These are phyloP conservation scores for Delonix regia DNA, from an alignment of 306 rosid genomes.

Conservation along the genomic window DNA sequence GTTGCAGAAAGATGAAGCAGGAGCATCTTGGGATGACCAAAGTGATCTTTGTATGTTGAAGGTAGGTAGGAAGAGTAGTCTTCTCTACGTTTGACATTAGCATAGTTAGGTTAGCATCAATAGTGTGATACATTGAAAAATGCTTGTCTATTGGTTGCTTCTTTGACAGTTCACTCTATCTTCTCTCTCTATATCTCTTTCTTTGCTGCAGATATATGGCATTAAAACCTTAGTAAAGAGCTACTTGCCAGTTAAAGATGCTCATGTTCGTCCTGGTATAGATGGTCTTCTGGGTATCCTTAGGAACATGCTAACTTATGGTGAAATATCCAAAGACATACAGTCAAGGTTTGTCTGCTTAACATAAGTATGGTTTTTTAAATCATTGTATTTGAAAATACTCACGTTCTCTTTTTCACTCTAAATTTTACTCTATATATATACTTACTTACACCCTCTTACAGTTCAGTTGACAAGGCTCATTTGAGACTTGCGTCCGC, in stretches of 20 bases:
- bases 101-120: constrained; percentile 23
- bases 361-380: not conserved
- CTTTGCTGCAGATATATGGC: constrained; percentile 71
- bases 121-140: constrained; percentile 19
- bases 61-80: constrained; percentile 54
- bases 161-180: constrained; percentile 14
- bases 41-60: constrained; percentile 87
- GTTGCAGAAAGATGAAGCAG: constrained; percentile 68
- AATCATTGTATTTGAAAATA: constrained; percentile 3
- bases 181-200: not conserved
- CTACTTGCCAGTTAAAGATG: constrained; percentile 94
- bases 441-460: constrained; percentile 41
- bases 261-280: constrained; percentile 75
- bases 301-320: constrained; percentile 67
- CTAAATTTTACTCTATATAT: constrained; percentile 30
- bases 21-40: constrained; percentile 77
- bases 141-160: constrained; percentile 24
- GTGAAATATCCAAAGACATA: constrained; percentile 84
- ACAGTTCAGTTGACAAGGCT: constrained; percentile 93
- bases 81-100: constrained; percentile 14
- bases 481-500: constrained; percentile 95
- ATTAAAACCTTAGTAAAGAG: constrained; percentile 90
- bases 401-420: not conserved
- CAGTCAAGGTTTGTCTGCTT: constrained; percentile 74
- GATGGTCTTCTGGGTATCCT: constrained; percentile 74